Evolutionary conservation across 2,329 filamentous ascomycete species (phyloP), one percentile per base, ranked within the genome.

Genomic region (Claviceps sorghi): DNA sequence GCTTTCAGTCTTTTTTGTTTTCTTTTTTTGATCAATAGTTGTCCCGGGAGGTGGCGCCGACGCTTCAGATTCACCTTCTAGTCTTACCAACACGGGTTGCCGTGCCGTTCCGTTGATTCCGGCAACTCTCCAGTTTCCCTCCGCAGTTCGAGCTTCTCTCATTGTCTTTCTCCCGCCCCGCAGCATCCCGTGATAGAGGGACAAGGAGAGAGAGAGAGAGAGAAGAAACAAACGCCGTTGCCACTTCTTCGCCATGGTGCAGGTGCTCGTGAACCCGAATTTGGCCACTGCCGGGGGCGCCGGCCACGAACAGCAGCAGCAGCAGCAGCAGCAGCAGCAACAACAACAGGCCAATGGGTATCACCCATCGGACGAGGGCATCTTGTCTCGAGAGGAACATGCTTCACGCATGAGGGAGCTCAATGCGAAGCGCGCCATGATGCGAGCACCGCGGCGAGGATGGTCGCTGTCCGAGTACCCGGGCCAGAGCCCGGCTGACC

Each of bases 381-480:
- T 62, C 36, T 65, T 68, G 61, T 65, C 63, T 47, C 62, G 67
- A 32, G 72, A 75, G 53, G 73, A 75, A 50, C 67, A 72, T 52
- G 61, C 60, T 19, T 61, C 64, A 41, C 67, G 65, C 55, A 62
- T 67, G 52, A 66, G 62, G 52, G 70, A 74, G 51, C 60, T 69
- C 21, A 65, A 60, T 56, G 60, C 63, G 45, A 65, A 67, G 58
- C 65, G 66, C 34, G 62, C 61, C 17, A 53, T 63, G 54, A 66
- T 68, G 58, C 67, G 67, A 48, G 57, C 66, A 7, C 72, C 73
- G 1, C 65, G 71, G 43, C 68, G 73, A 42, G 71, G 73, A 17
- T 73, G 72, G 62, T 74, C 73, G 34, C 67, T 72, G 60, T 69
- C 70, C 44, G 72, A 76, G 42, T 72, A 71, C 50, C 66, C 68